Base-by-base conservation (phyloP, 2,329 filamentous ascomycete species). In the Polytolypa hystricis region DNA sequence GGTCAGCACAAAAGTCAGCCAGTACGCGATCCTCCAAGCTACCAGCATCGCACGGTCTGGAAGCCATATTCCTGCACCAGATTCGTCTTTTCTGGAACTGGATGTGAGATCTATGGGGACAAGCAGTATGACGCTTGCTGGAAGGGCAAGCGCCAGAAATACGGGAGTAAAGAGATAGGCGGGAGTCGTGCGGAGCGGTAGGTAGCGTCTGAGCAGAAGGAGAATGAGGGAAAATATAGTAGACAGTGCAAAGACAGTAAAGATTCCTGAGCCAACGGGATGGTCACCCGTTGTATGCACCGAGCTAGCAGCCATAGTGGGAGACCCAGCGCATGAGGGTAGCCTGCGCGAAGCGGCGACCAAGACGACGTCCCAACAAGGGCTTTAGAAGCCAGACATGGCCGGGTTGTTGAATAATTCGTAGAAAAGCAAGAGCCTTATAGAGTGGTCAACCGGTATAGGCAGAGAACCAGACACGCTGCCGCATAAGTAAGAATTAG, bases 71-170 rank as follows among this genome's bases (percentile, higher is more conserved):
- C 87, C 91, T 48, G 80, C 74, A 11, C 75, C 71, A 11, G 74
- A 77, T 58, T 82, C 80, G 42, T 82, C 78, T 34, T 78, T 77
- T 32, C 77, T 73, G 15, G 84, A 80, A 54, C 76, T 89, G 5
- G 87, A 94, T 1, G 89, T 87, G 47, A 98, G 77, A 60, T 98
- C 91, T 58, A 98, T 93, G 4, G 91, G 91, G 5, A 98, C 86
- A 15, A 98, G 74, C 16, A 98, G 69, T 16, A 96, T 77, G 52
- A 93, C 89, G 58, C 83, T 87, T 31, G 85, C 84, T 8, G 91
- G 93, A 4, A 98, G 75, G 54, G 84, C 87, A 48, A 98, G 73
- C n/a, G 89, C 85, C 47, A 98, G 81, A 65, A 98, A 98, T 43
- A 98, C 85, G 23, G 91, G 89, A 2, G 95, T 73, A 34, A 86